phyloP scores from a whole-genome alignment of 129 eudicot species.

The Escallonia rubra region DNA sequence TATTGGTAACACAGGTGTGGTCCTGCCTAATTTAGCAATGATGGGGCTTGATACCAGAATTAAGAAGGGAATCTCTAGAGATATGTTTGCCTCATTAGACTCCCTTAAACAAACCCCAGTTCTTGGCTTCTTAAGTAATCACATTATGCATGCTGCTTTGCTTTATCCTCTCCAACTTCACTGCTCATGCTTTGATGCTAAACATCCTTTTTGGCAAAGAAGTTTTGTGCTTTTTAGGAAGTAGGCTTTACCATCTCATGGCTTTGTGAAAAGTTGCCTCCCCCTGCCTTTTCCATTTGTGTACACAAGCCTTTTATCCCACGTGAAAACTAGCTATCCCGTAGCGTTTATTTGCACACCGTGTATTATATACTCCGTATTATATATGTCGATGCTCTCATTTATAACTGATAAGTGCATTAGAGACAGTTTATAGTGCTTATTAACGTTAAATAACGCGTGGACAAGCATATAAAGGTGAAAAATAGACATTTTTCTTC shows the following conservation, averaged over 20 bases:
- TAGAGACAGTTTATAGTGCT: too few species aligned
- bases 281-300: neutral
- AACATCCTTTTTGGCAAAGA: slow-evolving; percentile 9
- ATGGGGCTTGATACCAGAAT: slow-evolving; percentile 8
- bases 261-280: slow-evolving; percentile 14
- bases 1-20: too few species aligned
- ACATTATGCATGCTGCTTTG: neutral
- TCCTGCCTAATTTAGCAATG: slow-evolving; percentile 26
- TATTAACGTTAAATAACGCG: too few species aligned
- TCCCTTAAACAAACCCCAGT: slow-evolving; percentile 7
- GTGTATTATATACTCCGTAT: too few species aligned
- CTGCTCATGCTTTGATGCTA: slow-evolving; percentile 3
- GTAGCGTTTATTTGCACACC: too few species aligned
- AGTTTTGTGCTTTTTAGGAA: slow-evolving; percentile 5
- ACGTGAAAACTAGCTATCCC: too few species aligned
- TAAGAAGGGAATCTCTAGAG: slow-evolving; percentile 7
- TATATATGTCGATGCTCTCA: too few species aligned
- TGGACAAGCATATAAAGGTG: neutral
- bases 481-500: neutral
- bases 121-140: neutral
- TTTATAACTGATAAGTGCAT: too few species aligned
- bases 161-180: neutral
- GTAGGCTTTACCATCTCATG: neutral
- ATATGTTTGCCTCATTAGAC: neutral
- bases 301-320: too few species aligned